Conservation (phyloP, 2,329 filamentous ascomycete genomes). For the Pseudogymnoascus sp. region DNA sequence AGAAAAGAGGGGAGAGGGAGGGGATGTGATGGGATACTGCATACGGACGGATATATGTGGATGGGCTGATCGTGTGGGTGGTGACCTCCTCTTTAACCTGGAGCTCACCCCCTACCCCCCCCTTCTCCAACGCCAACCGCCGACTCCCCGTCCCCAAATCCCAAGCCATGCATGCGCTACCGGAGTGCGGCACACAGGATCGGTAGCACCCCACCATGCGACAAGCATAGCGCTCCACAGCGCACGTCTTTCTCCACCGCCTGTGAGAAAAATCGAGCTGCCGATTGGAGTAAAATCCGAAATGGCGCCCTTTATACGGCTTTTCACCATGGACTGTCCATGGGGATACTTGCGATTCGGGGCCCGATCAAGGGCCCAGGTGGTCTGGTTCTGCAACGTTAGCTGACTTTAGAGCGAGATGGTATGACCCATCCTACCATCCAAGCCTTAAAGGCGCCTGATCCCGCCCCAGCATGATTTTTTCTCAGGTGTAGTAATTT, state of each 20-base stretch:
- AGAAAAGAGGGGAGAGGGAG: not conserved
- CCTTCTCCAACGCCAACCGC: not conserved
- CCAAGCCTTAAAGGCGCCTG: not conserved
- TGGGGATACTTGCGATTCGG: not conserved
- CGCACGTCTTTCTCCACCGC: not conserved
- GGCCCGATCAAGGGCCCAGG: not conserved
- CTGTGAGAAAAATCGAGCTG: not conserved
- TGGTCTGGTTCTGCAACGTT: not conserved
- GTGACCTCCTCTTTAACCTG: not conserved
- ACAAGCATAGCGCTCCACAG: not conserved
- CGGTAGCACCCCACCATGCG: not conserved
- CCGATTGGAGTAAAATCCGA: constrained; percentile 2
- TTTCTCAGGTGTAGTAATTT: not conserved
- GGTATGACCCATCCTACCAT: not conserved
- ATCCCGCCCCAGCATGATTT: not conserved
- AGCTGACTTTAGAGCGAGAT: not conserved
- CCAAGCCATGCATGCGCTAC: not conserved
- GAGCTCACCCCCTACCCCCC: not conserved
- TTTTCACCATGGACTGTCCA: not conserved
- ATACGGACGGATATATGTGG: not conserved
- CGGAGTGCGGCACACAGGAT: constrained; percentile 2
- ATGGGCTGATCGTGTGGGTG: not conserved
- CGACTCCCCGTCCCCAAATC: not conserved
- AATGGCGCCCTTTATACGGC: not conserved
- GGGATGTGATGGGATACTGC: not conserved